Evolutionary conservation across 2,329 filamentous ascomycete genomes (phyloP).

Genomic region (Fusarium pilosicola): DNA sequence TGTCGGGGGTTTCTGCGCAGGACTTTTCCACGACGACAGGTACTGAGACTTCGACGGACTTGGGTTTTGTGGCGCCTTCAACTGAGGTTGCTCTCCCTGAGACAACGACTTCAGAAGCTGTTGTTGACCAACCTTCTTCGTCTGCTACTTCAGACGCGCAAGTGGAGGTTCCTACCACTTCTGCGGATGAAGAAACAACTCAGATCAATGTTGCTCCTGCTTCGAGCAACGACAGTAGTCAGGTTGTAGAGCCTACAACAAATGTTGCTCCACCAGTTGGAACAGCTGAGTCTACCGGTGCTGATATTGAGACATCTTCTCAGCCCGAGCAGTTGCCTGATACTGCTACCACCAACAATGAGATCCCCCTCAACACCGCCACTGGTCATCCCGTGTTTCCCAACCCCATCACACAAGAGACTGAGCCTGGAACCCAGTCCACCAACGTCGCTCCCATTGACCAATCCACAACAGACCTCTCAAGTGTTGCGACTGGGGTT

Average conservation of each 20-base stretch:
- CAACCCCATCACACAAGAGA: neutral
- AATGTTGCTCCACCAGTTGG: neutral
- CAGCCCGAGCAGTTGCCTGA: neutral
- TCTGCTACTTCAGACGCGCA: neutral
- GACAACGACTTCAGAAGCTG: neutral
- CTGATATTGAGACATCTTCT: neutral
- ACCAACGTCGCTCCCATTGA: neutral
- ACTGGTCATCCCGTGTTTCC: neutral
- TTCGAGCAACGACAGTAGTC: neutral
- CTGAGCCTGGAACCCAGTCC: neutral
- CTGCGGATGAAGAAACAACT: neutral
- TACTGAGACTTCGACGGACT: neutral
- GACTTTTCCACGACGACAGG: neutral
- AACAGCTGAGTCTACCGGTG: neutral
- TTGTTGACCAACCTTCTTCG: neutral
- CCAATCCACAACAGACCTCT: neutral
- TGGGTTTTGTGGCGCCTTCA: neutral
- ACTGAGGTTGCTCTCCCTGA: neutral
- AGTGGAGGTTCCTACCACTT: neutral
- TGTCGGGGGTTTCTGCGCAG: neutral
- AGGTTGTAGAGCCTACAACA: neutral
- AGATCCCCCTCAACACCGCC: neutral
- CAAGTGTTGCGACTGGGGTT: neutral
- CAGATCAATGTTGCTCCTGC: neutral
- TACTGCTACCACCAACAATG: neutral